Conservation (phyloP, 495 filamentous ascomycete species). For the Neurospora sp. region DNA sequence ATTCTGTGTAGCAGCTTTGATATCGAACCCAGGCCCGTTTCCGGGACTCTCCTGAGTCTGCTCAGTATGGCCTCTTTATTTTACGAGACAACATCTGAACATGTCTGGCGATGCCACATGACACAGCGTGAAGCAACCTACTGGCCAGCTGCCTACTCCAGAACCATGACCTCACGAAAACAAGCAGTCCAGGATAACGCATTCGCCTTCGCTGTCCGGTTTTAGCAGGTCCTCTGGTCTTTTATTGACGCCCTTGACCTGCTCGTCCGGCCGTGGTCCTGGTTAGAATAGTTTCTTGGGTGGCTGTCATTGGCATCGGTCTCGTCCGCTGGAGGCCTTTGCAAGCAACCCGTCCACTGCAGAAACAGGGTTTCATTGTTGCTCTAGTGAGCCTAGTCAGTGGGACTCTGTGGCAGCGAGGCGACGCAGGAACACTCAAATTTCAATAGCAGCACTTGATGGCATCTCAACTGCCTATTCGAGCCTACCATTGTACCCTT, state of each 20-base stretch:
- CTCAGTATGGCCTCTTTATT: not conserved
- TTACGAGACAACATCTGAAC: not conserved
- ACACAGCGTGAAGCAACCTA: not conserved
- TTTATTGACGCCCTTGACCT: not conserved
- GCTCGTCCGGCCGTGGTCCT: not conserved
- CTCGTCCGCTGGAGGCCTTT: not conserved
- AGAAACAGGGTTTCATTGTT: not conserved
- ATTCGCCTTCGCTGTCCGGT: not conserved
- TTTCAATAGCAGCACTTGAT: not conserved
- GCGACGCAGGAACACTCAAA: not conserved
- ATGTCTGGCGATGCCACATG: not conserved
- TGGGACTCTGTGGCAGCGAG: not conserved
- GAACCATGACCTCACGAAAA: not conserved
- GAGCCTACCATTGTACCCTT: not conserved
- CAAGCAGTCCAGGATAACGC: not conserved
- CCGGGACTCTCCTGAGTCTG: not conserved
- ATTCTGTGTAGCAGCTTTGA: not conserved
- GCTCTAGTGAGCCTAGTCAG: not conserved
- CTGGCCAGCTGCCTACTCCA: not conserved
- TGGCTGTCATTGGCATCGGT: not conserved
- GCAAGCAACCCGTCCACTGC: not conserved
- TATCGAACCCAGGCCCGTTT: not conserved
- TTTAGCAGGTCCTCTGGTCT: not conserved
- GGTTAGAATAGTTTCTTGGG: not conserved
- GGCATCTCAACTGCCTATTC: not conserved